Evolutionary conservation across 805 yeast genomes (phyloP), one percentile per base, ranked within the genome.

Genomic region (Wickerhamiella spandovensis): DNA sequence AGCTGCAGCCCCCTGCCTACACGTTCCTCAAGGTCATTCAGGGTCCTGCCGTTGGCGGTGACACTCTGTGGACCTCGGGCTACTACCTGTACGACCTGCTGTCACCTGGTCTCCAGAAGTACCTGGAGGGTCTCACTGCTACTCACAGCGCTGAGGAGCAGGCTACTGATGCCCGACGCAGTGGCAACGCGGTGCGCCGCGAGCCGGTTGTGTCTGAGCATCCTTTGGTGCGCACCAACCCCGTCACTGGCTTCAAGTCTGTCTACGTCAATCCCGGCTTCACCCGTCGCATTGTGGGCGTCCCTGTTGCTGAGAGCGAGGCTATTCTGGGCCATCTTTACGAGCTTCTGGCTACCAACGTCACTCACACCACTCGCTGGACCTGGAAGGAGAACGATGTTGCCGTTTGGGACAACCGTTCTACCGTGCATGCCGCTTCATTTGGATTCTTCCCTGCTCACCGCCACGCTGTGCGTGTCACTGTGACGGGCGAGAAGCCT

Each of bases 231-330:
- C 73, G 82, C 64, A 75, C 80, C 43, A 78, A 80, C 57, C 84
- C 84, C 8, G 81, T 75, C 13, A 78, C 83, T 37, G 82, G 81
- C 43, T 71, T 76, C 74, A 79, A 78, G 61, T 67, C 79, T 1
- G 66, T 78, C 54, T 78, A 66, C 54, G 74, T 77, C 39, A 79
- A 79, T 64, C 70, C 75, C 49, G 70, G 74, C 44, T 82, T 82
- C 65, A 72, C 82, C 15, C 74, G 82, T 60, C 72, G 76, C 57
- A 81, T 84, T 56, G 76, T 79, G 23, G 92, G 85, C 43, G 70
- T 84, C 63, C 84, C 83, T 67, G 72, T 74, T 46, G 85, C 81
- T 57, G 94, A 84, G 67, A 76, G 82, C 28, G 81, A 78, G 49
- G 70, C 68, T 23, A 67, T 85, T 51, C 69, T 84, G 58, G 66